Evolutionary conservation across 176 grass and related monocot genomes (phyloP), one percentile per base, ranked within the genome.

Genomic region (Tillandsia leiboldiana): DNA sequence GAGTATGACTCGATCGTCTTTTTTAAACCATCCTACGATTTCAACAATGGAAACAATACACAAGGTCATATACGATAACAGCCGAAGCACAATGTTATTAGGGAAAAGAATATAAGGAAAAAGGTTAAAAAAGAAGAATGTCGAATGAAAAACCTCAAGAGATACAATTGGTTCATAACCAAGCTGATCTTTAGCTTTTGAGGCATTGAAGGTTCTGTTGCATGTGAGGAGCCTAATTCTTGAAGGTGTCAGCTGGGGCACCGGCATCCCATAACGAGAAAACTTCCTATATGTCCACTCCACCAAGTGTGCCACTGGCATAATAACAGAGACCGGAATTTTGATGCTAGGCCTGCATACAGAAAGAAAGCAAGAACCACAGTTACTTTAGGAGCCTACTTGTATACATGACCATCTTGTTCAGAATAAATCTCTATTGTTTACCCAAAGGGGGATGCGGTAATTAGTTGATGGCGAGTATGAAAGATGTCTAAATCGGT

Each of bases 211-310:
- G 74, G 89, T 97, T 64, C 89, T 86, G 72, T 92, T 97, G 75
- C 94, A 97, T 48, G 94, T 83, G 12, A 97, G 87, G 66, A 97
- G 72, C 71, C 94, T 87, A 58, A 99, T 87, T 75, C 94, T 87
- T 81, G 94, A 99, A 77, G 94, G 94, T 69, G 89, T 99, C 53
- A 99, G 72, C 82, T 99, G 94, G 67, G 94, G 87, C 81, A 99
- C 87, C 58, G 66, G 82, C 94, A 99, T 99, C 65, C 94, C 94
- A 79, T 93, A 99, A 4, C 71, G 72, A 56, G 82, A 89, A 58
- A 99, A 86, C 10, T 65, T 64, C 77, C 87, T 90, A 70, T 93
- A 99, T 72, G 80, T 83, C 77, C 83, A 90, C 82, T 99, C 94
- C 80, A 99, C 89, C 28, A 93, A 51, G 64, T 88, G 87, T 59